Percentiles rank a stretch among this genome's conserved stretches.
Conservation (phyloP, 495 filamentous ascomycete genomes). For the Penicillium coffeae region DNA sequence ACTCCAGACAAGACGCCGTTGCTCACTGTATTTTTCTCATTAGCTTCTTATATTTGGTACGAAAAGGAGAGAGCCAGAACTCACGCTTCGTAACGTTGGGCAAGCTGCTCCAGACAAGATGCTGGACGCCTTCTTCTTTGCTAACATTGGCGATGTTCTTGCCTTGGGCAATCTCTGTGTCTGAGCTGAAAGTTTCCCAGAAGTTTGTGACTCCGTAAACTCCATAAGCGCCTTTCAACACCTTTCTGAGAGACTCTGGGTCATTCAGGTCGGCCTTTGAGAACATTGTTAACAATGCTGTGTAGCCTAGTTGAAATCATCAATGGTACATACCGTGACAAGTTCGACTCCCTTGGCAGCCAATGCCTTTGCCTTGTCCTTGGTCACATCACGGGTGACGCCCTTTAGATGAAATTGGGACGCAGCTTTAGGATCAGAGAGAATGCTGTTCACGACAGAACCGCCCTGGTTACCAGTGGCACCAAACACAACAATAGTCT, state of each 20-base stretch:
- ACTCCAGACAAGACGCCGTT: slow-evolving; percentile 20
- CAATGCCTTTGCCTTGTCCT: slow-evolving; percentile 22
- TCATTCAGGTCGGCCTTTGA: slow-evolving; percentile 48
- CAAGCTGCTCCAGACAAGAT: slow-evolving; percentile 26
- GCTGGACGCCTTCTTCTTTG: slow-evolving; percentile 17
- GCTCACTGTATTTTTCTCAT: no score
- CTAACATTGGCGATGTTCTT: slow-evolving; percentile 53
- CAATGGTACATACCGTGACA: slow-evolving; percentile 12
- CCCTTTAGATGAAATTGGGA: slow-evolving; percentile 37
- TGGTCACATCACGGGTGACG: slow-evolving; percentile 25
- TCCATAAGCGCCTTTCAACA: slow-evolving; percentile 34
- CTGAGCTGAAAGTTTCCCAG: slow-evolving; percentile 15
- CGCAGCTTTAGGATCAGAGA: slow-evolving; percentile 22
- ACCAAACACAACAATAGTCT: slow-evolving; percentile 46
- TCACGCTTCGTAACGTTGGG: slow-evolving; percentile 13
- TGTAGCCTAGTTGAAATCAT: not conserved
- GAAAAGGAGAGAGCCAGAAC: no score
- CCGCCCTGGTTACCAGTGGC: slow-evolving; percentile 40
- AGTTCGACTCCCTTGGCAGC: slow-evolving; percentile 18
- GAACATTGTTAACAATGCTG: no score
- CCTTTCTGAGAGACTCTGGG: slow-evolving; percentile 37
- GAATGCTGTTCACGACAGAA: slow-evolving; percentile 24
- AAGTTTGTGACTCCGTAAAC: slow-evolving; percentile 27
- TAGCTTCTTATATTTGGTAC: no score
- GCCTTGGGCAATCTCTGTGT: slow-evolving; percentile 46